Evolutionary conservation across 768 basidiomycete genomes (phyloP).

Genomic region (Fomitopsis pulvina): DNA sequence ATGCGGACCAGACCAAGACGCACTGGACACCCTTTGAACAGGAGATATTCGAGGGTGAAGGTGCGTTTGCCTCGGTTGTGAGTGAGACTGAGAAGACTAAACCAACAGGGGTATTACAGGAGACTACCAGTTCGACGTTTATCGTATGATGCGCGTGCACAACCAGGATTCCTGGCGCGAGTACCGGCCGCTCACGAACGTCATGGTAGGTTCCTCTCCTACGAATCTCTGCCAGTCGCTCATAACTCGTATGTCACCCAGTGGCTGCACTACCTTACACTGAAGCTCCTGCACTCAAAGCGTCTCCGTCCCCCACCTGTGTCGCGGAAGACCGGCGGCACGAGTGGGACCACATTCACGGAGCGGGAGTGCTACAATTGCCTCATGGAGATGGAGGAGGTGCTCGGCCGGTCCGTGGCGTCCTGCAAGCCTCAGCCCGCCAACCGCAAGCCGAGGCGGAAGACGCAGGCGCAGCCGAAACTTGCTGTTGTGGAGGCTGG

Average conservation of each 20-base stretch:
- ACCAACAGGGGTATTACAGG: constrained; percentile 35
- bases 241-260: constrained; percentile 22
- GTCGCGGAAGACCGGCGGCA: constrained; percentile 32
- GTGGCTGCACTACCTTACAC: constrained; percentile 88
- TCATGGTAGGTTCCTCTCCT: constrained; percentile 56
- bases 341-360: constrained; percentile 31
- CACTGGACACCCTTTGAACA: constrained; percentile 83
- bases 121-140: constrained; percentile 93
- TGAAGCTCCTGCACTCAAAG: constrained; percentile 67
- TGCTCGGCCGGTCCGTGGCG: constrained; percentile 44
- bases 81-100: background rate
- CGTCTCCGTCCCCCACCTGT: constrained; percentile 49
- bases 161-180: constrained; percentile 62
- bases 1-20: constrained; percentile 36
- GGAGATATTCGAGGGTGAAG: constrained; percentile 89
- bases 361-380: constrained; percentile 68
- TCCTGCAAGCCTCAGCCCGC: constrained; percentile 24
- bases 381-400: constrained; percentile 56
- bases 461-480: constrained; percentile 21
- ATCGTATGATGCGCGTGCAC: constrained; percentile 75
- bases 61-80: constrained; percentile 26
- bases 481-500: constrained; percentile 21
- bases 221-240: background rate
- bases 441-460: constrained; percentile 33
- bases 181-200: constrained; percentile 80